Conservation (phyloP, 2,329 filamentous ascomycete genomes). For the Ophiostoma tasmaniense region DNA sequence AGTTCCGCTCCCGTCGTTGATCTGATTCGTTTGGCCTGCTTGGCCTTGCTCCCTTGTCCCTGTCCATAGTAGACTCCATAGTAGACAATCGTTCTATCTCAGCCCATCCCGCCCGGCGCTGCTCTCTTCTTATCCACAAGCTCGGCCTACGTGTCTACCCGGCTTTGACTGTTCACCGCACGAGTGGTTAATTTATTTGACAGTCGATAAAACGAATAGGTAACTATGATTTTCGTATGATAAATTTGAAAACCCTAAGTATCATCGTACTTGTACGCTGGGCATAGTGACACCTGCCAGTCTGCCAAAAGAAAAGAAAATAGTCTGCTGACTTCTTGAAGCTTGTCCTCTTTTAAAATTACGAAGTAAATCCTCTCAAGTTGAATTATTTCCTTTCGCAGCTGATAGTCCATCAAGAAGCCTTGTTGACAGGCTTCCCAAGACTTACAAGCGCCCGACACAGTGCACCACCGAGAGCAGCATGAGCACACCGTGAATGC, state of each 20-base stretch:
- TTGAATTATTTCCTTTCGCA: not conserved
- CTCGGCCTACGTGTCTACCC: not conserved
- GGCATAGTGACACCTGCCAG: not conserved
- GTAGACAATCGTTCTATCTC: not conserved
- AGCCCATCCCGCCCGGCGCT: not conserved
- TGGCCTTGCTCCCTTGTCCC: not conserved
- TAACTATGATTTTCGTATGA: not conserved
- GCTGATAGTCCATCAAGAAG: not conserved
- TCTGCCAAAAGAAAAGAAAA: not conserved
- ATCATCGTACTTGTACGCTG: not conserved
- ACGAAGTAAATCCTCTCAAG: not conserved
- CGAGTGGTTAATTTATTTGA: not conserved
- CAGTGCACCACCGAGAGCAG: not conserved
- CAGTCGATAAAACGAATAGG: not conserved
- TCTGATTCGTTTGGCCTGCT: not conserved
- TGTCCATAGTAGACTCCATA: not conserved
- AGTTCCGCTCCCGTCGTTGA: not conserved
- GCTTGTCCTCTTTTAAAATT: not conserved
- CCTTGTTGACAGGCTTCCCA: not conserved
- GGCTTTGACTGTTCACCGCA: not conserved
- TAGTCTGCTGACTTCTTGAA: not conserved
- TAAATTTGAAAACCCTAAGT: not conserved
- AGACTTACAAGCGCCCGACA: not conserved
- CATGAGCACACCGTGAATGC: not conserved
- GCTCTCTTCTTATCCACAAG: not conserved